These are phyloP conservation scores for Hygrophoropsis aurantiaca DNA, from an alignment of 768 basidiomycete species.

Conservation along the genomic window DNA sequence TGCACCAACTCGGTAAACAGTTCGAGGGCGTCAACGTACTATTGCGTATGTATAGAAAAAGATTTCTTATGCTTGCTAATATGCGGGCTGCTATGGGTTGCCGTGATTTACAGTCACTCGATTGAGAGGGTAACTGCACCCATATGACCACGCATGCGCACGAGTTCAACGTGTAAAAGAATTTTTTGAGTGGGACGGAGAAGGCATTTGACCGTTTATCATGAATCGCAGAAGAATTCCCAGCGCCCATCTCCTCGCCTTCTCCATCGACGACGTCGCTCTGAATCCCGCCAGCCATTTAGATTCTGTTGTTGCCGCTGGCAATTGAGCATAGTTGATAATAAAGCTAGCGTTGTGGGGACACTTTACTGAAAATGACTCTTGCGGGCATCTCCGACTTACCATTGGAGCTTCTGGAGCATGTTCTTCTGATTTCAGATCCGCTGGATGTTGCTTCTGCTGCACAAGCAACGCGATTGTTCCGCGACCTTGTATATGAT, in stretches of 20 bases:
- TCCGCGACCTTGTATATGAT: slow-evolving; percentile 46
- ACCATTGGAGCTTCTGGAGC: slow-evolving; percentile 60
- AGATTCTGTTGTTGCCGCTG: neutral
- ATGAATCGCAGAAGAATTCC: neutral
- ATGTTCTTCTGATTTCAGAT: slow-evolving; percentile 55
- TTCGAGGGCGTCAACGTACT: too few species aligned
- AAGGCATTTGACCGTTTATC: slow-evolving; percentile 4
- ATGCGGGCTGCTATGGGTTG: neutral
- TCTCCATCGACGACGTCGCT: neutral
- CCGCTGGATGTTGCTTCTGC: slow-evolving; percentile 57
- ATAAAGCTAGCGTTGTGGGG: too few species aligned
- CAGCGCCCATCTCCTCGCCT: neutral
- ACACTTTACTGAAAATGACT: neutral
- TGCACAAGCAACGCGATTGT: slow-evolving; percentile 48
- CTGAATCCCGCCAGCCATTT: neutral
- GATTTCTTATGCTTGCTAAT: too few species aligned
- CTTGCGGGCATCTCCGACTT: slow-evolving; percentile 32
- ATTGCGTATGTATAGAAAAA: too few species aligned
- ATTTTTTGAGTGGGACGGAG: slow-evolving; percentile 3
- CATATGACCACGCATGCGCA: slow-evolving; percentile 3
- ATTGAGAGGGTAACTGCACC: slow-evolving; percentile 5
- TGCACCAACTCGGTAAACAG: too few species aligned
- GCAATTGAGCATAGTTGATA: neutral
- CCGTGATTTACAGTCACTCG: slow-evolving; percentile 2
- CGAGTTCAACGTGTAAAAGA: slow-evolving; percentile 5